Evolutionary conservation across 2,329 filamentous ascomycete genomes (phyloP).

Genomic region (Magnaporthiopsis poae): DNA sequence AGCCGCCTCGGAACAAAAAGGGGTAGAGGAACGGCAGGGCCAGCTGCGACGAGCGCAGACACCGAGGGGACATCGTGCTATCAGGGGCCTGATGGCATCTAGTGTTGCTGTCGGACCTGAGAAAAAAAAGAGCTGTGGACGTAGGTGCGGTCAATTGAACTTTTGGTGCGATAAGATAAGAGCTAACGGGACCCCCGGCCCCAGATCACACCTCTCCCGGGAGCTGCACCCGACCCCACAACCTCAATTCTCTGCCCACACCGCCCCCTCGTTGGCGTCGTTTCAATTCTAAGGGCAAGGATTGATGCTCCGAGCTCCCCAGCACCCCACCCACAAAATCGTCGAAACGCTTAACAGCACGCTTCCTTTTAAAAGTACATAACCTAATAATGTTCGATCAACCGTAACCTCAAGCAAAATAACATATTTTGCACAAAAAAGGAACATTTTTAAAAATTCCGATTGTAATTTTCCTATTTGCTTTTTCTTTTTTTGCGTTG

Average conservation of each 20-base stretch:
- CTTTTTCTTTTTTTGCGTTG: no score
- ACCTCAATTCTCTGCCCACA: background rate
- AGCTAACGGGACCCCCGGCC: background rate
- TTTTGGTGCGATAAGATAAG: slow-evolving; percentile 2
- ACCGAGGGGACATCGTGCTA: slow-evolving; percentile 31
- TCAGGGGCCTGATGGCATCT: background rate
- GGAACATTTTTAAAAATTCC: no score
- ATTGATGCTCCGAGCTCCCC: background rate
- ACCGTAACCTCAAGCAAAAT: no score
- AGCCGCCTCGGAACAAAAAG: slow-evolving; percentile 23
- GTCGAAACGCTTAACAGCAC: no score
- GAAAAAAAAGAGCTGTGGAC: no score
- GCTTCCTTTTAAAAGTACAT: no score
- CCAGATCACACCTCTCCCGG: background rate
- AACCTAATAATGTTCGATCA: no score
- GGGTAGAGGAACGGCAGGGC: slow-evolving; percentile 44
- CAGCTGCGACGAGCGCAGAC: slow-evolving; percentile 25
- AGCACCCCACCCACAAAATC: background rate
- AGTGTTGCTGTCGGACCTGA: no score
- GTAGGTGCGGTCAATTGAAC: no score
- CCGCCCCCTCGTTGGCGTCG: background rate
- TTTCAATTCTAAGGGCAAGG: background rate
- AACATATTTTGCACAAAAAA: no score
- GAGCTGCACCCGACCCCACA: background rate
- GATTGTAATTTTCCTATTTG: no score